Base-by-base conservation (phyloP, 2,329 filamentous ascomycete genomes). In the Aureobasidium vineae region DNA sequence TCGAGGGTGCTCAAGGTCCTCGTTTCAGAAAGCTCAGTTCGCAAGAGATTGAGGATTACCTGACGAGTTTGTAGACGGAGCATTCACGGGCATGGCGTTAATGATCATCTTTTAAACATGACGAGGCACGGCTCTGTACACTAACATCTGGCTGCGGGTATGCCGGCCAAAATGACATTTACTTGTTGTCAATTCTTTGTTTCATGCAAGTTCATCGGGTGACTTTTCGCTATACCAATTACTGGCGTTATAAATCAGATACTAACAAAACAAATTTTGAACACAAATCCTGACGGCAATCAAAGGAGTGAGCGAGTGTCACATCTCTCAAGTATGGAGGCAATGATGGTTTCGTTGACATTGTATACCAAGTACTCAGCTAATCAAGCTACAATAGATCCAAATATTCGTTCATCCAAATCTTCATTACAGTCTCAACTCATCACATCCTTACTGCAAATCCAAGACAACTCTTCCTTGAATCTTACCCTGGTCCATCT, bases 11-110 rank as follows among this genome's bases (percentile, higher is more conserved):
- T 23, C 86, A 88, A 72, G 92, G 92, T 52, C 92, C 92, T 67
- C 86, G 92, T 70, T 97, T 97, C 86, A 86, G 92, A 80, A 96
- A 97, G 85, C 83, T 99, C 79, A 97, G 87, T 74, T 92, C 96
- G 75, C 92, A 97, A 81, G 95, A 99, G 83, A 98, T 99, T 76
- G 95, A 99, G 84, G 95, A 99, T 80, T 99, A 99, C 83, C 83
- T 99, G 79, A 98, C 95, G 79, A 98, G 97, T 86, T 87, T 99
- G 86, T 98, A 85, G 31, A 56, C 38, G 40, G 15, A 36, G 57
- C 57, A 61, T 61, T 38, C 15, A 57, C 49, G 5, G 53, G 53
- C 63, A 41, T 50, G 59, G 59, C 59, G 59, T 63, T 63, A 56
- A 52, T 65, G 8, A 41, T 36, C 33, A 36, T 61, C 43, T 63